These are phyloP conservation scores for Collybia mongolica DNA, from an alignment of 768 basidiomycete species.

Conservation along the genomic window DNA sequence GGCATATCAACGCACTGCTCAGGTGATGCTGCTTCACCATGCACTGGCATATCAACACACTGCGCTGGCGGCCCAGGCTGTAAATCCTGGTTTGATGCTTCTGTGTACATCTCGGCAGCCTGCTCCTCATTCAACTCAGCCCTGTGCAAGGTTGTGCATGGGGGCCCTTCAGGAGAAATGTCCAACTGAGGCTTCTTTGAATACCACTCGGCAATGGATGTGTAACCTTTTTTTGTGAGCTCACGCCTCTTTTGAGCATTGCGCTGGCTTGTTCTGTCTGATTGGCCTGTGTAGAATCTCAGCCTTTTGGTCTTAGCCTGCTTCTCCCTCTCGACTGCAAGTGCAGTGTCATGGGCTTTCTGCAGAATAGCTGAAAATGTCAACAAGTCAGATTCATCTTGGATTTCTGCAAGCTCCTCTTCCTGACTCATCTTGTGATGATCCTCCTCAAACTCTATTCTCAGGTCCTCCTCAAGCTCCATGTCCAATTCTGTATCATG, in stretches of 20 bases:
- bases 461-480: not conserved
- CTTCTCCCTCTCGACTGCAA: not conserved
- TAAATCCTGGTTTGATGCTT: not conserved
- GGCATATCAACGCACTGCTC: not conserved
- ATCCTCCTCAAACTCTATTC: not conserved
- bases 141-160: not conserved
- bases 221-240: conserved; percentile 4
- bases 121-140: not conserved
- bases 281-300: conserved; percentile 10
- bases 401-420: not conserved
- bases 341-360: not conserved
- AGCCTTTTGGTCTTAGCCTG: not conserved
- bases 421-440: not conserved
- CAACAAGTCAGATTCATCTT: not conserved
- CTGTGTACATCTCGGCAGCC: not conserved
- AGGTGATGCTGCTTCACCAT: too few species aligned
- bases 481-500: not conserved
- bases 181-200: conserved; percentile 7
- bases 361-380: not conserved
- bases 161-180: not conserved
- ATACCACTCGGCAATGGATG: conserved; percentile 6
- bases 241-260: conserved; percentile 2
- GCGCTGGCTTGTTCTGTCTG: conserved; percentile 2
- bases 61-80: too few species aligned
- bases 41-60: too few species aligned